Percentiles rank a stretch among this genome's conserved stretches.
phyloP scores from a whole-genome alignment of 805 yeast genomes.

The Candida jianshihensis region DNA sequence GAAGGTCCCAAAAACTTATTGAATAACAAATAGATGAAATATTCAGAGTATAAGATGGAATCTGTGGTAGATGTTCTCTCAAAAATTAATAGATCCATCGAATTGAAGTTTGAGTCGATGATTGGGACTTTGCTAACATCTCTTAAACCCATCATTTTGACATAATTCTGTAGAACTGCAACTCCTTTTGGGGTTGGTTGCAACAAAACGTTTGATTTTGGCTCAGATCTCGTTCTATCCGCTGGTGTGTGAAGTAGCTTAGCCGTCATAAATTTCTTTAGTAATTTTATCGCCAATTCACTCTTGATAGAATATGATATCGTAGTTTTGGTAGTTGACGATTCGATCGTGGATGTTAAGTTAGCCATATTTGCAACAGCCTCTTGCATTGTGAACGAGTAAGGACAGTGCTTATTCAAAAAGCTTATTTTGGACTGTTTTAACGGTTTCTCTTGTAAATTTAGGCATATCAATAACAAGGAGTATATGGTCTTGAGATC shows the following conservation, averaged over 20 bases:
- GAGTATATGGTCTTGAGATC: constrained; percentile 60
- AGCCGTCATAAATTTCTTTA: constrained; percentile 50
- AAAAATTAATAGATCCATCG: constrained; percentile 63
- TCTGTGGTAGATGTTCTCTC: constrained; percentile 59
- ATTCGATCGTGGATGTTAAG: constrained; percentile 41
- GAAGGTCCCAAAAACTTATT: constrained; percentile 50
- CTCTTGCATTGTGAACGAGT: constrained; percentile 41
- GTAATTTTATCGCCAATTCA: constrained; percentile 39
- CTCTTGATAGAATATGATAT: constrained; percentile 48
- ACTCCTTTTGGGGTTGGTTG: constrained; percentile 95
- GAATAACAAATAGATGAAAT: constrained; percentile 61
- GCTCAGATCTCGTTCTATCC: constrained; percentile 53
- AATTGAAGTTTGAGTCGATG: constrained; percentile 52
- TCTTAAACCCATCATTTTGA: constrained; percentile 47
- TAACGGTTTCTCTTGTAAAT: constrained; percentile 27
- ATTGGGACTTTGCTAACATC: constrained; percentile 34
- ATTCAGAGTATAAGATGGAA: constrained; percentile 51
- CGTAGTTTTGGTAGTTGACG: constrained; percentile 42
- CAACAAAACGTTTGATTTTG: constrained; percentile 36
- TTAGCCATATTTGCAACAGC: constrained; percentile 48
- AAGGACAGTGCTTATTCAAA: constrained; percentile 36
- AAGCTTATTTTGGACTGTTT: constrained; percentile 21
- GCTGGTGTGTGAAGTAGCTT: constrained; percentile 68
- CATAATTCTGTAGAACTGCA: constrained; percentile 56
- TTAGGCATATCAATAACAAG: constrained; percentile 37